Evolutionary conservation across 75 land plant species (phyloP), one percentile per base, ranked within the genome.

Genomic region (Picea sitchensis): DNA sequence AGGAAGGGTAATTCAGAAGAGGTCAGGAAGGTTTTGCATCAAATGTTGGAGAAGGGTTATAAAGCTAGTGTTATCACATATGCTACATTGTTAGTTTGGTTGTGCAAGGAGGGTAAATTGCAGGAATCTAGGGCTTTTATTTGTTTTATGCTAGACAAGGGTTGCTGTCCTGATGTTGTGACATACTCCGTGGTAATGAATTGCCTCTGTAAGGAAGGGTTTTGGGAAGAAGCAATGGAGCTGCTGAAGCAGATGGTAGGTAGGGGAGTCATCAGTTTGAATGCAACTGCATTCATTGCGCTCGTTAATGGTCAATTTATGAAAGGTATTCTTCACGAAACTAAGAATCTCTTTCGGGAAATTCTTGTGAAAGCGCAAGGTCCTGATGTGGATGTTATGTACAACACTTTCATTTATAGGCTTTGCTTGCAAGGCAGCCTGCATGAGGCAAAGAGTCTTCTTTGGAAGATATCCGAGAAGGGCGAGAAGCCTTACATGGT

Each of bases 251-350:
- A 47, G 18, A 80, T 83, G 84, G 41, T 41, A 14, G 51, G 47
- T 38, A 77, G 59, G 61, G 87, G 76, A 44, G 17, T 47, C 3
- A 17, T 62, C 58, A 38, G 76, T 30, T 64, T 83, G 41, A 59
- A 73, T 72, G 17, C 41, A 14, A 31, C 73, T 38, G 81, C 77
- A 3, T 83, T 69, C 18, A 80, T 81, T 80, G 61, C 71, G n/a
- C 63, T 83, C n/a, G 32, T 83, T 21, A 79, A 83, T 80, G 36
- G 58, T 17, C 51, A 81, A 18, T 81, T 76, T 31, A 83, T 71
- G 59, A n/a, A 41, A 44, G 51, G 23, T n/a, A 71, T 18, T 44
- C 36, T 47, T 71, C 51, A 44, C 20, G 74, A 71, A n/a, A 44
- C 74, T 41, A 44, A 21, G 56, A 11, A 44, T 71, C 26, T 41